Base-by-base conservation (phyloP, 306 rosid species). In the Glycine soja region DNA sequence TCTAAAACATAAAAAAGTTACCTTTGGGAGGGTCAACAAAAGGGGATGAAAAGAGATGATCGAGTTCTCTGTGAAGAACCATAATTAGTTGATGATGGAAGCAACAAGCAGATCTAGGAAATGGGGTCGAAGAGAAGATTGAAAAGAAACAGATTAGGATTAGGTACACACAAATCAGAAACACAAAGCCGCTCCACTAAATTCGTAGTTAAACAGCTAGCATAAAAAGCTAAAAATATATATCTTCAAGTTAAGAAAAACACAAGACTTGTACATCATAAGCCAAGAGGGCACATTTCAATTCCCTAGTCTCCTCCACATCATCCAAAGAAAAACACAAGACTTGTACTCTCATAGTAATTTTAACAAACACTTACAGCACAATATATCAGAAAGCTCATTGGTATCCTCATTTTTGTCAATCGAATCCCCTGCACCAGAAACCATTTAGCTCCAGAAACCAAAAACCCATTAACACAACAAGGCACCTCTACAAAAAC, bases 401-500 rank as follows among this genome's bases (percentile, higher is more conserved):
- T 7, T 0, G 2, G 84, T 3, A 14, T 36, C 18, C 14, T 3
- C 64, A 7, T 63, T 8, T 10, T 8, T 45, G 18, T 74, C 69
- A 77, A 19, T 36, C 81, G 19, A 70, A 77, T 76, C 85, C 87
- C 81, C 98, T 87, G 79, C 94, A 87, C 70, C 81, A 81, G 87
- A 88, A 3, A 38, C 45, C 57, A 40, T 32, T 77, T 46, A 74
- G 52, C 51, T 75, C 65, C 12, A 77, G 62, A 69, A 77, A 75
- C 69, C 77, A 74, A 76, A n/a, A 47, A 80, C 80, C 51, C 75
- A 74, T 11, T 46, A 72, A 30, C 18, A 16, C 58, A 67, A 52
- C 16, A 62, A 61, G 47, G 42, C 76, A 13, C 10, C 30, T 32
- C 11, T n/a, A 43, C 30, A 75, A 50, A 54, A 65, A 36, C 75